Conservation (phyloP, 225 moss, liverwort and hornwort species). For the Takakia lepidozioides region DNA sequence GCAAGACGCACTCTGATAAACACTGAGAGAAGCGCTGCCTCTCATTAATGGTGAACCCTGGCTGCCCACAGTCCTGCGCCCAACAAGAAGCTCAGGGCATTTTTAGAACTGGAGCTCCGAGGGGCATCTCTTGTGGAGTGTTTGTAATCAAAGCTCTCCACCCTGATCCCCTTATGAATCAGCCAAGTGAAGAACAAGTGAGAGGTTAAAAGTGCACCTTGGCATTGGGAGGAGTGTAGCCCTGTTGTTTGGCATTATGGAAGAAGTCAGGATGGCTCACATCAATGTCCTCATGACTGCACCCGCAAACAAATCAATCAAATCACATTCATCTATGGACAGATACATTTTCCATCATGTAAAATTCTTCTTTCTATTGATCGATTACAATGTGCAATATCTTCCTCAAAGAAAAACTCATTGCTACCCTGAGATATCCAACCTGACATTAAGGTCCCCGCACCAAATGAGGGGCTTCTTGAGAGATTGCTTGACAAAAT, state of each 20-base stretch:
- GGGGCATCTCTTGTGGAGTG: too few species aligned
- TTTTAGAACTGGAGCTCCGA: too few species aligned
- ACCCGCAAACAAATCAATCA: constrained; percentile 2
- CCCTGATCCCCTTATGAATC: too few species aligned
- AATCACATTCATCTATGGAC: too few species aligned
- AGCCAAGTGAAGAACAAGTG: not conserved
- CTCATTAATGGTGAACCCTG: constrained; percentile 72
- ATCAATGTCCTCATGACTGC: constrained; percentile 73
- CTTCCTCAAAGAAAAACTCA: too few species aligned
- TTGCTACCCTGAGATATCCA: too few species aligned
- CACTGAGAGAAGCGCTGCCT: constrained; percentile 52
- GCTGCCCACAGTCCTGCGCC: constrained; percentile 79
- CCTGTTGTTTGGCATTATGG: constrained; percentile 64
- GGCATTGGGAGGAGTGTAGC: constrained; percentile 57
- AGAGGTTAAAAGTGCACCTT: constrained; percentile 32
- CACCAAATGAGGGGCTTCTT: constrained; percentile 82
- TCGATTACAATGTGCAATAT: too few species aligned
- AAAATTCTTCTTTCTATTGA: too few species aligned
- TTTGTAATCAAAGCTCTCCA: too few species aligned
- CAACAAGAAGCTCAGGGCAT: too few species aligned
- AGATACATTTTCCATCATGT: too few species aligned
- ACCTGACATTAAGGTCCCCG: constrained; percentile 45
- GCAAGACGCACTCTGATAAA: constrained; percentile 45
- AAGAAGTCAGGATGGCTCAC: constrained; percentile 75
- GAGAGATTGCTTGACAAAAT: constrained; percentile 47